Base-by-base conservation (phyloP, 2,329 filamentous ascomycete genomes). In the Lasiodiplodia sp. region DNA sequence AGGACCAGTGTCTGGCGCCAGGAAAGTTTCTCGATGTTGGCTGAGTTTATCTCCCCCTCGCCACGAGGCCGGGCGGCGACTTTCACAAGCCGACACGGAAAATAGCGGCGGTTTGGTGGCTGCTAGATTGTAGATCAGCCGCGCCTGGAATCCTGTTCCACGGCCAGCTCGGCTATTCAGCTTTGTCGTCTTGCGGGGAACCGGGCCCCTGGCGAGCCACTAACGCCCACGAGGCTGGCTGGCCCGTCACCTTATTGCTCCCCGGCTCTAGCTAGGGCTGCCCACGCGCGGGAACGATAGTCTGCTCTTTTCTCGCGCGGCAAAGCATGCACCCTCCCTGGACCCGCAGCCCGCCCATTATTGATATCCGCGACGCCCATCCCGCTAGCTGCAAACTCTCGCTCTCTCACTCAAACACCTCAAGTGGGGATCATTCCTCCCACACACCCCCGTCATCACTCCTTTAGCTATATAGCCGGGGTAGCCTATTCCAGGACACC, bases 41-140 rank as follows among this genome's bases (percentile, higher is more conserved):
- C 31, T 34, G 31, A 34, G 7, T 34, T 34, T 34, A 8, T 34
- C 31, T 10, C 31, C 31, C 31, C 31, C 10, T 34, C 31, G 31
- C 31, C 31, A 34, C 31, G 31, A 34, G 31, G 31, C 7, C 31
- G 31, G 8, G 31, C 31, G 31, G 31, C 31, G 31, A 34, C 31
- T 60, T 31, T 47, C 57, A 31, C 37, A 31, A 25, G 44, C 44
- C 23, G 31, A 34, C 31, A 14, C 57, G 57, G 38, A 47, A 60
- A 12, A 60, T 47, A 31, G 57, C 57, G 38, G 25, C 51, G 21
- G 21, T 28, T 28, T 8, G 25, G 4, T 8, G 31, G 21, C 57
- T 60, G 57, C 37, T 25, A 47, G 57, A 47, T 47, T 60, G 57
- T 16, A 60, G 57, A 60, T 60, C 57, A 60, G 38, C 57, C 57